phyloP scores from a whole-genome alignment of 805 yeast species.

The Ogataea zsoltii region DNA sequence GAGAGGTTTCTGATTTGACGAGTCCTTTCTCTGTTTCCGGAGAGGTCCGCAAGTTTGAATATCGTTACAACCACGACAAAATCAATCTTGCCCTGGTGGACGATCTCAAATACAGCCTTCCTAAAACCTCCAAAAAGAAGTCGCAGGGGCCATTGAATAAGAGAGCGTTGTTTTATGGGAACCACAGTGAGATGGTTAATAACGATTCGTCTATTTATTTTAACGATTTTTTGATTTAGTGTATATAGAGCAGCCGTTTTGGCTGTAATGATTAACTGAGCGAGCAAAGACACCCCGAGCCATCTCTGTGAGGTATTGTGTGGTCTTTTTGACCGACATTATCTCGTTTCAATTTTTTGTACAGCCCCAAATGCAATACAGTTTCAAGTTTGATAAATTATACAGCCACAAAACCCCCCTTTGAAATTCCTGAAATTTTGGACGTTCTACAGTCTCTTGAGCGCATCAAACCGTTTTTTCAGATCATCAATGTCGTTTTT shows the following conservation, averaged over 20 bases:
- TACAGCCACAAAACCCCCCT: too few species aligned
- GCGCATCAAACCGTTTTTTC: conserved; percentile 33
- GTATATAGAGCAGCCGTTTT: not conserved
- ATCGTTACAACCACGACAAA: conserved; percentile 30
- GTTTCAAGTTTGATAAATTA: too few species aligned
- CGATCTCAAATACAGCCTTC: conserved; percentile 10
- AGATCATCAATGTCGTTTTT: conserved; percentile 31
- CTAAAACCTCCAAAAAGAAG: conserved; percentile 7
- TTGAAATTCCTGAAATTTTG: too few species aligned
- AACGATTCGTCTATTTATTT: conserved; percentile 23
- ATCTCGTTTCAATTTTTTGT: too few species aligned
- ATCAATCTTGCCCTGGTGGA: conserved; percentile 31
- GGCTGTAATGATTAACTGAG: not conserved
- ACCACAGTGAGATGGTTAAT: conserved; percentile 33
- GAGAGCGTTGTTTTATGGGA: conserved; percentile 34
- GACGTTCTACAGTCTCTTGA: conserved; percentile 45
- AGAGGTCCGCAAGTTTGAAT: conserved; percentile 23
- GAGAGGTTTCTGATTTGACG: too few species aligned
- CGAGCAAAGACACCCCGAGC: not conserved
- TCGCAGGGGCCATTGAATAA: conserved; percentile 30
- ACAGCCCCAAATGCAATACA: too few species aligned
- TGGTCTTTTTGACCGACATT: too few species aligned
- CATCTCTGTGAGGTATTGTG: too few species aligned
- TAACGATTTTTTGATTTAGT: conserved; percentile 26
- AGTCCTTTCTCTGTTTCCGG: too few species aligned